These are phyloP conservation scores for Taphrina wiesneri DNA, from an alignment of 1,139 yeast genomes.

Conservation along the genomic window DNA sequence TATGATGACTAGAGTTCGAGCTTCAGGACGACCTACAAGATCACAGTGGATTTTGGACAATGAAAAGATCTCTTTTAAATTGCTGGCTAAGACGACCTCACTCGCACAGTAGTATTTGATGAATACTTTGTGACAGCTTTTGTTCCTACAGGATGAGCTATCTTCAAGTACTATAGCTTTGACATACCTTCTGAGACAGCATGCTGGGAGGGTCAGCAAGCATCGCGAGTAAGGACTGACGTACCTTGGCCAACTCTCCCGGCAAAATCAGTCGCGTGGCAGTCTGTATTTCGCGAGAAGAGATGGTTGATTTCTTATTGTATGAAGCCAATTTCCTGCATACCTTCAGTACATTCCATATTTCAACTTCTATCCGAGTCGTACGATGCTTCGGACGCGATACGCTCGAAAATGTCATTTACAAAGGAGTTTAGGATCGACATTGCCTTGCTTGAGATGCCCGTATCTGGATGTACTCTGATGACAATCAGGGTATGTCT, in stretches of 20 bases:
- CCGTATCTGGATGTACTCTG: conserved; percentile 80
- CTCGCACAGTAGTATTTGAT: conserved; percentile 48
- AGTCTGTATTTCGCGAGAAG: conserved; percentile 99
- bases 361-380: not conserved
- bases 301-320: conserved; percentile 98
- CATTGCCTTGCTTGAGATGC: conserved; percentile 99
- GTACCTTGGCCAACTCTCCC: conserved; percentile 89
- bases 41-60: not conserved
- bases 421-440: conserved; percentile 98
- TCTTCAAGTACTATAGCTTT: not conserved
- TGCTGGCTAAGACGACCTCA: not conserved
- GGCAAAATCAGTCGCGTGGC: conserved; percentile 99
- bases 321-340: conserved; percentile 86
- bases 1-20: too few species aligned
- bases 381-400: conserved; percentile 96
- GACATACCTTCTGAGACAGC: conserved; percentile 81
- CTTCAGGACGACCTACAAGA: too few species aligned
- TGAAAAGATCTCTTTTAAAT: not conserved
- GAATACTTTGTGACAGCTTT: conserved; percentile 99
- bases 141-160: conserved; percentile 54
- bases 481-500: not conserved
- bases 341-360: not conserved
- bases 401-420: conserved; percentile 82
- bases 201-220: conserved; percentile 49
- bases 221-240: not conserved